Percentiles rank a stretch among this genome's conserved stretches.
These are phyloP conservation scores for Neurospora intermedia DNA, from an alignment of 495 filamentous ascomycete species.

Conservation along the genomic window DNA sequence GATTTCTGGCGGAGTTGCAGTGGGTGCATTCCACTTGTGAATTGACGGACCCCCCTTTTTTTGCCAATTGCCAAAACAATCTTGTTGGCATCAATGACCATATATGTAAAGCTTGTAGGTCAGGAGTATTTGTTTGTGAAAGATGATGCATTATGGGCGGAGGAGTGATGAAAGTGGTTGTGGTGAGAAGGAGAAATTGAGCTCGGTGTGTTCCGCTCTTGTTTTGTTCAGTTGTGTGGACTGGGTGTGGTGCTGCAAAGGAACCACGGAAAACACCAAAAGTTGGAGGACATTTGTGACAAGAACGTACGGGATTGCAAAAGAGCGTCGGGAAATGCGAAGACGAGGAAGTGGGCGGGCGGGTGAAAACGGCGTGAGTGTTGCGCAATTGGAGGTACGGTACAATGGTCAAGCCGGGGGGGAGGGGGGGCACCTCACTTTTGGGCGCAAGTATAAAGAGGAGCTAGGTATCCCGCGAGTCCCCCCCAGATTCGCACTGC, in stretches of 20 bases:
- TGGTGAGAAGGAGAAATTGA: neutral
- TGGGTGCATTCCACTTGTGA: neutral
- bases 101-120: neutral
- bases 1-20: neutral
- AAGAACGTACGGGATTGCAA: neutral
- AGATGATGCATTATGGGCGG: neutral
- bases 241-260: neutral
- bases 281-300: neutral
- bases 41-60: neutral
- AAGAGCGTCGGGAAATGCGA: neutral
- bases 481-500: neutral
- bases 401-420: neutral
- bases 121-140: neutral
- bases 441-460: constrained; percentile 20
- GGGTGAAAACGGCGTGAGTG: neutral
- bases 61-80: neutral
- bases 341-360: neutral
- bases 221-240: neutral
- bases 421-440: neutral
- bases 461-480: constrained; percentile 8
- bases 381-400: neutral
- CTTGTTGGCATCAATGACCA: neutral
- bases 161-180: neutral
- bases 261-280: neutral
- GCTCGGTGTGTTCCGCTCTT: neutral